Base-by-base conservation (phyloP, 2,329 filamentous ascomycete genomes). In the Penicillium sumatraense region DNA sequence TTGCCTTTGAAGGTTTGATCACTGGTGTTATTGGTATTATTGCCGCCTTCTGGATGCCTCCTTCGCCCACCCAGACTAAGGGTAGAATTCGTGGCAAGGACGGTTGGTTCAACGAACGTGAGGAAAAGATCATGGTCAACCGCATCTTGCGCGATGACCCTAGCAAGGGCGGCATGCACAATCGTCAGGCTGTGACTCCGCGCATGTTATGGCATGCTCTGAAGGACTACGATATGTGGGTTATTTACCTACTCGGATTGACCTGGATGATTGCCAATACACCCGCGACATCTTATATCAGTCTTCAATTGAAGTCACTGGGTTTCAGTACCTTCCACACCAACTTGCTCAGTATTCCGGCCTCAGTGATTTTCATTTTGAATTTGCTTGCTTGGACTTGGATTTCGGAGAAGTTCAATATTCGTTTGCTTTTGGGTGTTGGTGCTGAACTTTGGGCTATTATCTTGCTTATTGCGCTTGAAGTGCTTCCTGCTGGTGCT, bases 121-220 rank as follows among this genome's bases (percentile, higher is more conserved):
- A 90, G 66, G 87, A 90, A 64, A 82, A 84, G 53, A 89, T 90
- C 64, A 85, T 90, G 81, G 81, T 88, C 16, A 90, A 89, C 65
- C 81, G 82, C 21, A 77, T 87, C 21, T 71, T 84, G 10, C 75
- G 81, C 8, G 81, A 84, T 49, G 81, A 84, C 44, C 81, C 81
- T 0, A 79, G 77, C 44, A 86, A 86, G 59, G 82, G 82, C n/a
- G 79, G 79, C 57, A 86, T 86, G 83, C 82, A 86, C 68, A 86
- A 86, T 59, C 75, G 83, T 3, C 81, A 86, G 65, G 80, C 79
- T 0, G 68, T 86, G 5, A 78, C 75, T 0, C 68, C 74, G 0
- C 68, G 61, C 24, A 78, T 83, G 70, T 71, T 85, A 13, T 81
- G 78, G 75, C 60, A 79, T 11, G 79, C 79, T 23, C 58, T 84